A percentile compares a stretch with the other conserved stretches of the same genome.
Conservation (phyloP, 257 asterid genomes). For the Solanum arcanum region DNA sequence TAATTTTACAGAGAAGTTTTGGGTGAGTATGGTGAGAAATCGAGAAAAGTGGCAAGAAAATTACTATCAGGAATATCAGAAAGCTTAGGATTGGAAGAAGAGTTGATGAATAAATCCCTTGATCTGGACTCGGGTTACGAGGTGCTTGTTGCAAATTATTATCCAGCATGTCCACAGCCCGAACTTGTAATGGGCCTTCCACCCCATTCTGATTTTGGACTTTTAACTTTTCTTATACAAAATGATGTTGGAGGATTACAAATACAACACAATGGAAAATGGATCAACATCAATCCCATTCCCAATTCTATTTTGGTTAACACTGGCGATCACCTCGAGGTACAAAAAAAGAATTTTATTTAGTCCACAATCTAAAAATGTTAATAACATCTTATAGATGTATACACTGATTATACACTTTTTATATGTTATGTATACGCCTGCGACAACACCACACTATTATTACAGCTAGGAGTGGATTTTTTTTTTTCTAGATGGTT, state of each 20-base stretch:
- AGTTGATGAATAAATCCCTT: conserved; percentile 19
- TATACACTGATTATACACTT: background rate
- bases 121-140: conserved; percentile 31
- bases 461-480: background rate
- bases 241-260: conserved; percentile 58
- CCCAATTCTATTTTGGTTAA: conserved; percentile 62
- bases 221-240: conserved; percentile 53
- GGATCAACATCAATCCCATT: conserved; percentile 39
- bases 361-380: background rate
- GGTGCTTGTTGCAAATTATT: conserved; percentile 39
- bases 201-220: conserved; percentile 79
- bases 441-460: background rate
- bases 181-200: conserved; percentile 55
- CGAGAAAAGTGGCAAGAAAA: conserved; percentile 19
- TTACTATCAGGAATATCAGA: conserved; percentile 36
- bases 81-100: conserved; percentile 45
- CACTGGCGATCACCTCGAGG: conserved; percentile 29
- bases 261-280: conserved; percentile 41
- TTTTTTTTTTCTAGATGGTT: background rate
- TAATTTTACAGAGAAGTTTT: conserved; percentile 20
- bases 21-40: conserved; percentile 29
- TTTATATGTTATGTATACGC: background rate
- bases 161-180: conserved; percentile 68
- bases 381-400: background rate
- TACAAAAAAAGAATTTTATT: background rate